Base-by-base conservation (phyloP, 768 basidiomycete genomes). In the Trametes sanguinea region DNA sequence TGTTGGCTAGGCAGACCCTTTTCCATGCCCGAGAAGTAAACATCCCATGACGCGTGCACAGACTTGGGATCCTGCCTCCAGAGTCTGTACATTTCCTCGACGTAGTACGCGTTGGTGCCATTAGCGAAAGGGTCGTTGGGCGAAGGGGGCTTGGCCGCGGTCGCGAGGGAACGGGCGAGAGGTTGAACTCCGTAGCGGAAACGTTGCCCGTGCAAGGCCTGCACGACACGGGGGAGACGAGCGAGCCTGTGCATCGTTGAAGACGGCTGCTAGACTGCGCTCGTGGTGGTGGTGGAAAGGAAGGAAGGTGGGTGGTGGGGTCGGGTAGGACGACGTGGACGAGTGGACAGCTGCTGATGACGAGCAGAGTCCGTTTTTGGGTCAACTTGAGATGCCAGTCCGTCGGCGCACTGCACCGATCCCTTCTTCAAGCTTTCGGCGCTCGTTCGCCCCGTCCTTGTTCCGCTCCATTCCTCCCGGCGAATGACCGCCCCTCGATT, bases 81-180 rank as follows among this genome's bases (percentile, higher is more conserved):
- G 68, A 89, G 86, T 66, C 86, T 85, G 77, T 96, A 98, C 96
- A 98, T 98, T 76, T 96, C 94, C 69, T 92, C 95, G 17, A 90
- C 90, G 73, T 98, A 98, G 79, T 96, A 95, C 27, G 94, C 82
- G 76, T 97, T 98, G 44, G 90, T 95, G 44, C 94, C 95, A 61
- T 93, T 96, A 11, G 95, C 95, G 74, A 98, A 97, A 7, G 83
- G 81, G 73, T 94, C 92, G 67, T 92, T 91, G 22, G 89, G 77
- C 2, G 90, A 92, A 2, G 90, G 90, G 27, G 83, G 73, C 50
- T 62, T 48, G 29, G 76, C 72, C 1, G 80, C 73, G 17, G 82
- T 85, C 29, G 86, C 85, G 57, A 85, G 65, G 2, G 72, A 60
- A 33, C 78, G 79, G 51, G 48, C 33, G 39, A 64, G 42, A 53